These are phyloP conservation scores for Neurospora crassa DNA, from an alignment of 2,329 filamentous ascomycete genomes.

Conservation along the genomic window DNA sequence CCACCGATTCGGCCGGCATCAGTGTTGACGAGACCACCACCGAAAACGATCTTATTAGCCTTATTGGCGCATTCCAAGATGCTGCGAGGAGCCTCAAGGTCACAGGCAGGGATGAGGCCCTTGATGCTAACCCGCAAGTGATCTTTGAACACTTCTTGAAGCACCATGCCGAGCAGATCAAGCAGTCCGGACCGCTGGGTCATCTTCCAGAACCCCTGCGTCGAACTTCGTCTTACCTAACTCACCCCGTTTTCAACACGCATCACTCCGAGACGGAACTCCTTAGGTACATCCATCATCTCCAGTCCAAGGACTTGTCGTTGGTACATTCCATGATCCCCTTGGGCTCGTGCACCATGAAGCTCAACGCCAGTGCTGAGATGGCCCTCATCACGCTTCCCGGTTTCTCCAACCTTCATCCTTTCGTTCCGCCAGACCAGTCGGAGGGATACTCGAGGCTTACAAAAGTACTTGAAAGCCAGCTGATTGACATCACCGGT, in stretches of 20 bases:
- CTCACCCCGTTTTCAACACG: conserved; percentile 88
- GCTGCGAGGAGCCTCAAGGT: conserved; percentile 15
- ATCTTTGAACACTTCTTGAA: conserved; percentile 32
- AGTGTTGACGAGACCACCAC: conserved; percentile 59
- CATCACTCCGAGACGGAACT: conserved; percentile 94
- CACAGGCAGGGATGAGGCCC: neutral
- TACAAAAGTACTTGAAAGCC: conserved; percentile 61
- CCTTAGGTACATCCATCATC: conserved; percentile 83
- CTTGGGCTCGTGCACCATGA: conserved; percentile 96
- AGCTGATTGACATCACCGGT: conserved; percentile 75
- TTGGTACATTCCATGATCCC: conserved; percentile 97
- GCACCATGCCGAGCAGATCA: conserved; percentile 25
- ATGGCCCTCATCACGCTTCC: conserved; percentile 80
- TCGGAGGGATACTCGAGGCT: conserved; percentile 60
- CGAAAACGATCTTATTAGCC: conserved; percentile 18
- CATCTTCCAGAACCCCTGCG: conserved; percentile 50
- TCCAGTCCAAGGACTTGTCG: conserved; percentile 90
- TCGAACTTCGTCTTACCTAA: conserved; percentile 67
- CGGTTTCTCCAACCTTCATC: conserved; percentile 71
- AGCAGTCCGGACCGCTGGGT: conserved; percentile 23
- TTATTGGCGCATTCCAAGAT: conserved; percentile 11
- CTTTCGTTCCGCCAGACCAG: conserved; percentile 58
- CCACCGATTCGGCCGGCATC: conserved; percentile 54
- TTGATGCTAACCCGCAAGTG: conserved; percentile 24
- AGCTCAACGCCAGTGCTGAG: conserved; percentile 87